Conservation (phyloP, 1,284 basidiomycete genomes). For the Ustilago nuda region DNA sequence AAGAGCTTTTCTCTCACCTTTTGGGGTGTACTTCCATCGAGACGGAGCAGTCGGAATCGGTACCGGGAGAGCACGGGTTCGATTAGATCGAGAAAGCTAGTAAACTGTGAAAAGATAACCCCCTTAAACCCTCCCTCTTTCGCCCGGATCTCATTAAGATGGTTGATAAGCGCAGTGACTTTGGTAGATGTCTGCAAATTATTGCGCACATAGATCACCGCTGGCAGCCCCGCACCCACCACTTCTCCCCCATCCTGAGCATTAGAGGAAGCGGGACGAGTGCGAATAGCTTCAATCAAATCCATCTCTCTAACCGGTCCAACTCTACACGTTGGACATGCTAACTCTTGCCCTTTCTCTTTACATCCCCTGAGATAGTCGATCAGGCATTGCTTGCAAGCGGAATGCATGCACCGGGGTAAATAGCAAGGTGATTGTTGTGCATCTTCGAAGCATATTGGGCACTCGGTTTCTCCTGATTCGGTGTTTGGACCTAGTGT, state of each 20-base stretch:
- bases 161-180: constrained; percentile 78
- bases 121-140: constrained; percentile 70
- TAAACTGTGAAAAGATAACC: constrained; percentile 71
- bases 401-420: constrained; percentile 69
- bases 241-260: neutral
- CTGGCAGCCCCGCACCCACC: constrained; percentile 1
- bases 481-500: constrained; percentile 22
- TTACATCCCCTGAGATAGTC: constrained; percentile 77
- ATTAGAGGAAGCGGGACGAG: constrained; percentile 11
- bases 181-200: constrained; percentile 90
- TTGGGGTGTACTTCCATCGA: constrained; percentile 92
- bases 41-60: constrained; percentile 68
- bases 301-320: constrained; percentile 74
- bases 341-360: constrained; percentile 76
- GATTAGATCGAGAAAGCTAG: constrained; percentile 69
- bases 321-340: constrained; percentile 61
- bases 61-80: constrained; percentile 52
- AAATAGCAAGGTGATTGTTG: constrained; percentile 61
- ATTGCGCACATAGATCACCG: constrained; percentile 72
- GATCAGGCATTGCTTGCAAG: constrained; percentile 84
- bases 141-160: constrained; percentile 75
- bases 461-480: constrained; percentile 60
- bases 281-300: constrained; percentile 72
- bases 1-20: constrained; percentile 83
- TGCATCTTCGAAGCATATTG: constrained; percentile 68